Base-by-base conservation (phyloP, 139 green algal species). In the Auxenochlorella pyrenoidosa region DNA sequence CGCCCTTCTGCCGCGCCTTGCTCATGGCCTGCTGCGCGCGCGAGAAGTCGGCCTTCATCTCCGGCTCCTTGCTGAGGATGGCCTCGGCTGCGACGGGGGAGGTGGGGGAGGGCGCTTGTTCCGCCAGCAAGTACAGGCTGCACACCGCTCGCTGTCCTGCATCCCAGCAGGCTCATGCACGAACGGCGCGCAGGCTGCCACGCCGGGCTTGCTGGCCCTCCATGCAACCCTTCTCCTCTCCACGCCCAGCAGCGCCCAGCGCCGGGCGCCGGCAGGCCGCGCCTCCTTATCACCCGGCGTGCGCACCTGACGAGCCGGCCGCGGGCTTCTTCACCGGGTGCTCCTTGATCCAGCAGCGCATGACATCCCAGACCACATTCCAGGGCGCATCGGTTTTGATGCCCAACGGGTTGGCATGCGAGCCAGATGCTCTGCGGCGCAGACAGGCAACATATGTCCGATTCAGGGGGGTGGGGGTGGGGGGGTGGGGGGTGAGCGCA, bases 321-420 rank as follows among this genome's bases (percentile, higher is more conserved):
- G 40, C 36, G 5, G 75, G 70, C n/a, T 77, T 85, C 70, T 93
- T 93, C 34, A 93, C 86, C 2, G 92, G 93, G 83, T 97, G 94
- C 0, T 97, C 84, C 68, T 90, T 87, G 18, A 98, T 92, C 97
- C 97, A 99, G 89, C 90, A 95, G 30, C 96, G 90, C 79, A 96
- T 90, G 72, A 96, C 86, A 80, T 98, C 96, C 96, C 96, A 98
- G 16, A 99, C 72, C 0, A 98, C 94, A 2, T 86, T 38, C 58
- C 91, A 91, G 6, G 97, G 97, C 24, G 97, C 97, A 81, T 99
- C 94, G 0, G 97, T 99, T 88, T 99, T 99, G 21, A 99, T 34
- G 5, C 94, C 97, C 59, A 98, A 91, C 10, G 96, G 95, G 71
- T 96, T 98, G 73, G 93, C 92, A 90, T 99, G 97, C 32, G 94